Percentiles rank a stretch among this genome's conserved stretches.
phyloP scores from a whole-genome alignment of 2,329 filamentous ascomycete species.

The Claviceps sp. region DNA sequence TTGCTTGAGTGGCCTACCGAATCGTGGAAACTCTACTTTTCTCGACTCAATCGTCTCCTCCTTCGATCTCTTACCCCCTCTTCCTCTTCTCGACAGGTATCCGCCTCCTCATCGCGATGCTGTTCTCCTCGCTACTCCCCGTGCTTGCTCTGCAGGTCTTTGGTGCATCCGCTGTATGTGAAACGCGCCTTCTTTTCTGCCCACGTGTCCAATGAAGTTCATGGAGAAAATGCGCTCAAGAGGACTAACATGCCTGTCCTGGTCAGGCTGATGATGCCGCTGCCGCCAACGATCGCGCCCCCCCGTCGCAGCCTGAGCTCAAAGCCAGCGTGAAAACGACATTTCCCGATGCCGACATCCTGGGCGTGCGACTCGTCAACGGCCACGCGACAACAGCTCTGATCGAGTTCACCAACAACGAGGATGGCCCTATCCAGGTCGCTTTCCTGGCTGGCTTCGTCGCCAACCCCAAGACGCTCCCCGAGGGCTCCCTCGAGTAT shows the following conservation, averaged over 20 bases:
- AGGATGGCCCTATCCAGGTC: conserved; percentile 61
- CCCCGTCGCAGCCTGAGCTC: conserved; percentile 4
- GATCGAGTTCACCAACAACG: conserved; percentile 73
- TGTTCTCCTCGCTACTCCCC: conserved; percentile 6
- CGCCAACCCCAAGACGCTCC: conserved; percentile 39
- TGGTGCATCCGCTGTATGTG: conserved; percentile 5
- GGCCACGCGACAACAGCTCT: conserved; percentile 73
- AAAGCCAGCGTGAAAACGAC: conserved; percentile 47
- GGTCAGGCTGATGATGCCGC: conserved; percentile 6
- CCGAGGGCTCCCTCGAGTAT: conserved; percentile 27
- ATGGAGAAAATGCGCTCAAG: background rate
- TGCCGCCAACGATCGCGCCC: conserved; percentile 1
- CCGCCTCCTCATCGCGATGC: background rate
- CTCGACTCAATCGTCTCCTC: background rate
- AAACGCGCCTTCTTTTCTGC: background rate
- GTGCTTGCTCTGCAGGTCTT: conserved; percentile 6
- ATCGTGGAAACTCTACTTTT: background rate
- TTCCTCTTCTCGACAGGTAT: background rate
- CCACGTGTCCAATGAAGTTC: background rate
- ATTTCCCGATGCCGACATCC: conserved; percentile 64
- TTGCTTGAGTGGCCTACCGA: too few relatives aligned
- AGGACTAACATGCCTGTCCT: background rate
- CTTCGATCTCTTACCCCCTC: background rate
- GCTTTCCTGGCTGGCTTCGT: conserved; percentile 67
- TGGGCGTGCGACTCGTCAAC: conserved; percentile 93